Evolutionary conservation across 2,329 filamentous ascomycete species (phyloP).

Genomic region (Epichloe coenophiala): DNA sequence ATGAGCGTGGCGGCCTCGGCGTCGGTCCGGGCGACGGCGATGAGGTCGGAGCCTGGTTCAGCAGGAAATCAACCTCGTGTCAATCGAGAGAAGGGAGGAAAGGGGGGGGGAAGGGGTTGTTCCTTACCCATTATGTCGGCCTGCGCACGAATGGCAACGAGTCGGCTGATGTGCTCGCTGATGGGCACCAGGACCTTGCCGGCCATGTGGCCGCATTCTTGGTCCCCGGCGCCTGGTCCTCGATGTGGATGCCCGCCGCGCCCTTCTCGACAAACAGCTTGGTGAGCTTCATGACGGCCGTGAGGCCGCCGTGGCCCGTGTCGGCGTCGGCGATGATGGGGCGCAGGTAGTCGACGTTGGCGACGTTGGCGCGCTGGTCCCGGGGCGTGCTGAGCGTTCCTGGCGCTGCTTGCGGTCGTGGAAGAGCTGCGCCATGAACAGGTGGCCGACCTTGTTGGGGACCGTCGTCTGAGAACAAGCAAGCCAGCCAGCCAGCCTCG

Average conservation of each 20-base stretch:
- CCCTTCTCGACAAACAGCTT: slow-evolving; percentile 96
- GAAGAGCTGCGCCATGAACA: slow-evolving; percentile 98
- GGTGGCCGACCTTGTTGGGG: slow-evolving; percentile 92
- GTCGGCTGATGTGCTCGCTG: slow-evolving; percentile 92
- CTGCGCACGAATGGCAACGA: slow-evolving; percentile 92
- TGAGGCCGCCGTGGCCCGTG: slow-evolving; percentile 91
- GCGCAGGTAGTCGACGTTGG: slow-evolving; percentile 84
- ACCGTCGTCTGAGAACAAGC: slow-evolving; percentile 64
- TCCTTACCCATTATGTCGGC: slow-evolving; percentile 88
- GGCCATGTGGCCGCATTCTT: slow-evolving; percentile 99
- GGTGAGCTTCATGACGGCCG: slow-evolving; percentile 98
- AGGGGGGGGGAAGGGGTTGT: neutral
- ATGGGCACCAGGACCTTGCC: slow-evolving; percentile 96
- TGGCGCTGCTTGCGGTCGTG: slow-evolving; percentile 98
- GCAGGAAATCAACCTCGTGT: neutral
- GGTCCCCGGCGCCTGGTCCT: slow-evolving; percentile 94
- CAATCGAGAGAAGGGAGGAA: neutral
- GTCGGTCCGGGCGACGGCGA: slow-evolving; percentile 88
- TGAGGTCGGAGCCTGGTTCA: slow-evolving; percentile 56
- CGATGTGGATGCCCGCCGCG: slow-evolving; percentile 94
- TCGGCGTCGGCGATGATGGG: slow-evolving; percentile 96
- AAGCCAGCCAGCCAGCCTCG: no score
- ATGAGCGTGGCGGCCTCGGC: slow-evolving; percentile 96
- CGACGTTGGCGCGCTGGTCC: slow-evolving; percentile 54
- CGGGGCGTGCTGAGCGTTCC: slow-evolving; percentile 73